Conservation (phyloP, 805 yeast species). For the Yamadazyma phyllophila region DNA sequence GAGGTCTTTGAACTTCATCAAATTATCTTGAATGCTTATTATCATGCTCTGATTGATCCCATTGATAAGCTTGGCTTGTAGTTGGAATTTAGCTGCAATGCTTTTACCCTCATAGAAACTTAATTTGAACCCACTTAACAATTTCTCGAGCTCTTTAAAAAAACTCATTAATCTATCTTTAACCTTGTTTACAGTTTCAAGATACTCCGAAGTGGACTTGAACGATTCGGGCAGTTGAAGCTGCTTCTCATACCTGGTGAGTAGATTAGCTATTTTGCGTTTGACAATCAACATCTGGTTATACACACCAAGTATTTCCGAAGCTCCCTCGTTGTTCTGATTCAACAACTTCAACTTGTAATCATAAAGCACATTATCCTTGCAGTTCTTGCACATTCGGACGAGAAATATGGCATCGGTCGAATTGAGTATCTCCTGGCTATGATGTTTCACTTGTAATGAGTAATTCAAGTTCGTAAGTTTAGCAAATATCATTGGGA, state of each 20-base stretch:
- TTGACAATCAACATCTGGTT: conserved; percentile 10
- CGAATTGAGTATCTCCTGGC: conserved; percentile 13
- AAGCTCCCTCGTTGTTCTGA: background rate
- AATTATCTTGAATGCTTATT: conserved; percentile 61
- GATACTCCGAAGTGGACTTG: background rate
- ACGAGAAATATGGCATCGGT: conserved; percentile 8
- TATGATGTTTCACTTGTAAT: conserved; percentile 19
- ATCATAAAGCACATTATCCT: conserved; percentile 55
- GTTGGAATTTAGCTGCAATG: conserved; percentile 14
- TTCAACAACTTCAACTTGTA: conserved; percentile 26
- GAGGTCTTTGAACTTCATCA: conserved; percentile 60
- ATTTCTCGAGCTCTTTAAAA: conserved; percentile 33
- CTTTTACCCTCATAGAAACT: conserved; percentile 16
- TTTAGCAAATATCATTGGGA: conserved; percentile 39
- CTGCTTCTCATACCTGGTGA: conserved; percentile 9
- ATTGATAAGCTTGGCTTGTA: conserved; percentile 26
- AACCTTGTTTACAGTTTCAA: conserved; percentile 9
- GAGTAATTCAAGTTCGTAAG: conserved; percentile 37
- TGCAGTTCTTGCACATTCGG: conserved; percentile 60
- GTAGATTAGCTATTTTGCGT: conserved; percentile 7
- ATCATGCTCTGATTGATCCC: conserved; percentile 59
- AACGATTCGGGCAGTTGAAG: background rate
- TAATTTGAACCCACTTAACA: conserved; percentile 22
- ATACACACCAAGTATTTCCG: conserved; percentile 9
- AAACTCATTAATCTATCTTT: conserved; percentile 13